Conservation (phyloP, 129 eudicot genomes). For the Lonicera japonica region DNA sequence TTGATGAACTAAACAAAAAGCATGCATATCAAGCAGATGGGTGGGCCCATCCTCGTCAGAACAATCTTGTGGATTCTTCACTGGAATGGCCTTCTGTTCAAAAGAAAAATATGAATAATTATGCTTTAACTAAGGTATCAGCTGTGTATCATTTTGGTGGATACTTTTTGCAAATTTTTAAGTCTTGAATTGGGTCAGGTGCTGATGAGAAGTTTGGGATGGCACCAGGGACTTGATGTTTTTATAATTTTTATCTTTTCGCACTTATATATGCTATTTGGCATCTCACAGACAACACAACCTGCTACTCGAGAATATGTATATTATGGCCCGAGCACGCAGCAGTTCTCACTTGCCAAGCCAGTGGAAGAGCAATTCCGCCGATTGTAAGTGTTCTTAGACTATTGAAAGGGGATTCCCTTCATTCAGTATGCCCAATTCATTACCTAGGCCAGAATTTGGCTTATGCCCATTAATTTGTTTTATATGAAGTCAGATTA, state of each 20-base stretch:
- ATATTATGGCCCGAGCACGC: slow-evolving; percentile 38
- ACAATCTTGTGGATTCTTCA: slow-evolving; percentile 32
- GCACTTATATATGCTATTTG: neutral
- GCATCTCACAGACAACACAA: slow-evolving; percentile 28
- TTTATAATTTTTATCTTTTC: no score
- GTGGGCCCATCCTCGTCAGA: slow-evolving; percentile 29
- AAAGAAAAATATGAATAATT: slow-evolving; percentile 30
- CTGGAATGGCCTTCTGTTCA: slow-evolving; percentile 25
- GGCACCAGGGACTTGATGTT: no score
- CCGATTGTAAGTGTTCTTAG: slow-evolving; percentile 46
- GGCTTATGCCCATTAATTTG: no score
- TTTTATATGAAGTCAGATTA: no score
- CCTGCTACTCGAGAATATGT: slow-evolving; percentile 32
- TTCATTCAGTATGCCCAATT: no score
- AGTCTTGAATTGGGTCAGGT: no score
- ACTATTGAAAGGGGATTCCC: no score
- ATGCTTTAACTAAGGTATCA: slow-evolving; percentile 43
- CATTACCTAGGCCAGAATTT: no score
- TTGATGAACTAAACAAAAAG: slow-evolving; percentile 52
- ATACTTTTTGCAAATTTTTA: no score
- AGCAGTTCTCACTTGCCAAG: slow-evolving; percentile 24
- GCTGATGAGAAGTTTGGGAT: no score
- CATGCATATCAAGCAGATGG: slow-evolving; percentile 42
- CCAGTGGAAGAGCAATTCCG: slow-evolving; percentile 45
- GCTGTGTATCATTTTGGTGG: no score